Base-by-base conservation (phyloP, 169 alveolate genomes). In the Toxoplasma gondii region DNA sequence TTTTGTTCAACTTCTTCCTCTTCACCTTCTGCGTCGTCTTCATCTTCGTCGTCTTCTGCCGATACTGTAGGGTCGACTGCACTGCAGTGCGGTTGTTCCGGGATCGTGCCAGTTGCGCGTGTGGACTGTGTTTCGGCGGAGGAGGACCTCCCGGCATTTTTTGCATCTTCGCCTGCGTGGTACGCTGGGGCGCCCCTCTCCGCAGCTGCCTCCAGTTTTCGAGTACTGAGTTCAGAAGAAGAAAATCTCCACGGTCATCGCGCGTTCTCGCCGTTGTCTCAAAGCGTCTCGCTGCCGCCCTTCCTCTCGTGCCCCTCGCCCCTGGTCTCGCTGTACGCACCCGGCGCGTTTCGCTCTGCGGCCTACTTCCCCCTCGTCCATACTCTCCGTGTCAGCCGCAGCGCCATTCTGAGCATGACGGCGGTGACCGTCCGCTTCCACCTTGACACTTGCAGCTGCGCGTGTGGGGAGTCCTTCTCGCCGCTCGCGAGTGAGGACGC, bases 371-470 rank as follows among this genome's bases (percentile, higher is more conserved):
- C 17, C 9, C 84, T 74, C 45, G 45, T 74, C 12, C 84, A 74
- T 19, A 74, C 84, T 17, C 44, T 74, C 16, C 84, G 84, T n/a
- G 45, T 74, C 44, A 74, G 84, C 43, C 49, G 43, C 38, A 74
- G 84, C 84, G 84, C 84, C 39, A 36, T 74, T 31, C 43, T 74
- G 45, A 74, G 84, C 84, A 31, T 74, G 45, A 36, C 44, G 43
- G 39, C 84, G 16, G 43, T 74, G n/a, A 34, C 84, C 9, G 43
- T 74, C 27, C 84, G 84, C 44, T 74, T 74, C 84, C 84, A 5
- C 84, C 84, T 74, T 27, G 84, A 74, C 84, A 74, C 24, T n/a
- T 34, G n/a, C 84, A 2, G 38, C 43, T 74, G 84, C 84, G 5
- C 84, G 4, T 34, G 84, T n/a, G 22, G n/a, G 39, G 9, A 41